Conservation (phyloP, 495 filamentous ascomycete species). For the Penicillium herquei region DNA sequence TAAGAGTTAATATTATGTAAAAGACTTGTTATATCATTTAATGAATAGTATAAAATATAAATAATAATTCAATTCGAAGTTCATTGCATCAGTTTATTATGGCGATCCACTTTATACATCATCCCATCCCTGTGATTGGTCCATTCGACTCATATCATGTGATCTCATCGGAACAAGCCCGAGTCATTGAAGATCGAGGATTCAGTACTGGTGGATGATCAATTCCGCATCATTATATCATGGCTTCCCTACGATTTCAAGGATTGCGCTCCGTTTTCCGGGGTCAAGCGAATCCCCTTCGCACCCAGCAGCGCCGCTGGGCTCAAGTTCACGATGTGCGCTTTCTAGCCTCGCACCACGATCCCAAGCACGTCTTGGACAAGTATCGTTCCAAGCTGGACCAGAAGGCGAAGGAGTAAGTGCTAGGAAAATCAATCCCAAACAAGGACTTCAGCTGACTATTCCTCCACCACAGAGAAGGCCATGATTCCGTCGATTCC, state of each 20-base stretch:
- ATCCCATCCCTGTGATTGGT: too few species aligned
- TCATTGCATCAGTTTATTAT: too few species aligned
- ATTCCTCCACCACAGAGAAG: conserved; percentile 53
- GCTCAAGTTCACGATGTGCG: conserved; percentile 91
- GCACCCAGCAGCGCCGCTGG: conserved; percentile 70
- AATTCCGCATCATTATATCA: conserved; percentile 9
- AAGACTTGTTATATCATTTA: too few species aligned
- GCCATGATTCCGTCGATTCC: conserved; percentile 68
- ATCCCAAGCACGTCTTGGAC: conserved; percentile 65
- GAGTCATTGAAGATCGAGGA: neutral
- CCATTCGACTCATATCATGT: neutral
- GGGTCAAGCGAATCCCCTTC: conserved; percentile 28
- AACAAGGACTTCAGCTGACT: neutral
- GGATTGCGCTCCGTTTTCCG: conserved; percentile 32
- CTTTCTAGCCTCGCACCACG: conserved; percentile 70
- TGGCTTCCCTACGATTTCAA: conserved; percentile 35
- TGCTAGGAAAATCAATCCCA: neutral
- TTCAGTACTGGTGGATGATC: neutral
- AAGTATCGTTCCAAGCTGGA: conserved; percentile 87
- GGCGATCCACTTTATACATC: too few species aligned
- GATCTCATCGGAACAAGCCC: neutral
- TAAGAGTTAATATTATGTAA: too few species aligned
- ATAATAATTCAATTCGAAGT: too few species aligned
- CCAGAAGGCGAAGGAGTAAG: conserved; percentile 74
- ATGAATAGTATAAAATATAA: too few species aligned